A percentile compares a stretch with the other conserved stretches of the same genome.
Evolutionary conservation across 2,329 filamentous ascomycete genomes (phyloP).

Genomic region (Stachybotrys chartarum): DNA sequence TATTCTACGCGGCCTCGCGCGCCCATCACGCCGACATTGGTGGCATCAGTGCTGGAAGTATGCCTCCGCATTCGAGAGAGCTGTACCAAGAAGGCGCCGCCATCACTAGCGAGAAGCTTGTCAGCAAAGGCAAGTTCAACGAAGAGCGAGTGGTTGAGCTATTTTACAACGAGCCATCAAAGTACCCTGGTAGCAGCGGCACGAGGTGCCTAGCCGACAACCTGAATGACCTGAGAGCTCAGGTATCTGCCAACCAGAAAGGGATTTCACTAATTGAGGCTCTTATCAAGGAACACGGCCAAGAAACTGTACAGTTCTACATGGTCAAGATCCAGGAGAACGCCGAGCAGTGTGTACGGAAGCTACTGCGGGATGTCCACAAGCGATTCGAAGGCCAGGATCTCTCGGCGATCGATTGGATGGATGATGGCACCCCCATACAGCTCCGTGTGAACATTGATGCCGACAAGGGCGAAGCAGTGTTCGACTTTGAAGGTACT

Average conservation of each 20-base stretch:
- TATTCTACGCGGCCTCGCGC: constrained; percentile 75
- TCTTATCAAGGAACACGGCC: constrained; percentile 70
- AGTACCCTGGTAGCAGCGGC: constrained; percentile 69
- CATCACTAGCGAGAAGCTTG: constrained; percentile 61
- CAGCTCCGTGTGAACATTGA: constrained; percentile 68
- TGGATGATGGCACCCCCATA: constrained; percentile 81
- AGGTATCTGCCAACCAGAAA: constrained; percentile 78
- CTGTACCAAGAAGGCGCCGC: constrained; percentile 57
- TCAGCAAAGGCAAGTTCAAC: constrained; percentile 70
- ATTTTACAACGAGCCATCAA: constrained; percentile 65
- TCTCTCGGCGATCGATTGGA: constrained; percentile 66
- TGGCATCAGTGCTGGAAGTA: constrained; percentile 71
- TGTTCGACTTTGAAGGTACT: constrained; percentile 76
- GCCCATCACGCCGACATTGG: constrained; percentile 84
- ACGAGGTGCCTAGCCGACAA: constrained; percentile 75
- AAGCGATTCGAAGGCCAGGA: constrained; percentile 64
- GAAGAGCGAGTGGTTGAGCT: constrained; percentile 69
- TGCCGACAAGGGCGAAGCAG: constrained; percentile 64
- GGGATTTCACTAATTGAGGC: constrained; percentile 74
- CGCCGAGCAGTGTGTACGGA: constrained; percentile 67
- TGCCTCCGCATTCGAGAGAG: constrained; percentile 67
- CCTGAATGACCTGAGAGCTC: constrained; percentile 75
- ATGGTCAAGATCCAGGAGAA: constrained; percentile 78
- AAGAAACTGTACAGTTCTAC: constrained; percentile 74
- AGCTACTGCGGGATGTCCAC: constrained; percentile 63